Percentiles rank a stretch among this genome's conserved stretches.
Evolutionary conservation across 78 protist genomes (phyloP).

Genomic region (Capsaspora owczarzaki): DNA sequence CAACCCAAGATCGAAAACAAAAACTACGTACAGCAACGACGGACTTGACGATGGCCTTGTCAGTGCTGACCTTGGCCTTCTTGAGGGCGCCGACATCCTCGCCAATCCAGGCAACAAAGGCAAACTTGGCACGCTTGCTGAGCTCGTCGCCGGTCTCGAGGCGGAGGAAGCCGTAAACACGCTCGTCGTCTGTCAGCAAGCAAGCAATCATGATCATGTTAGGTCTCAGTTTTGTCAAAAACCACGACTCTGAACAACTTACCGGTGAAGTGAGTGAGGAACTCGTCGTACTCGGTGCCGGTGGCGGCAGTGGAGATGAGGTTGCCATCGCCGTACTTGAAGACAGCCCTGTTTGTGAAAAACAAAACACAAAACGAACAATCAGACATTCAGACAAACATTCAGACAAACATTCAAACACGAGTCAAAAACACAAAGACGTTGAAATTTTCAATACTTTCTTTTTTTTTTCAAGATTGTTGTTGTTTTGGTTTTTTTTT

Average conservation of each 20-base stretch:
- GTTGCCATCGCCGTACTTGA: constrained; percentile 16
- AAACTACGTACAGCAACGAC: constrained; percentile 12
- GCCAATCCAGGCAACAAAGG: constrained; percentile 34
- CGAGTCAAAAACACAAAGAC: not conserved
- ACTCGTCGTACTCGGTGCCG: constrained; percentile 34
- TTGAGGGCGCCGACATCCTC: constrained; percentile 23
- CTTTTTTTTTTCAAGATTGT: not conserved
- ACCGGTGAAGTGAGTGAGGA: constrained; percentile 1
- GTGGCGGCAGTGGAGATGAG: not conserved
- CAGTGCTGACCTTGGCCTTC: constrained; percentile 40
- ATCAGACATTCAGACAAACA: not conserved
- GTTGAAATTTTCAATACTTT: not conserved
- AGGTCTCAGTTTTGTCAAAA: not conserved
- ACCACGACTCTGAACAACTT: not conserved
- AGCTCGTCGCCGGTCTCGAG: constrained; percentile 40
- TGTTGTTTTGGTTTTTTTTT: too few species aligned
- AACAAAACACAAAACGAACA: not conserved
- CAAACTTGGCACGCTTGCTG: constrained; percentile 44
- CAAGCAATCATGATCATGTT: not conserved
- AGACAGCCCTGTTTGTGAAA: not conserved
- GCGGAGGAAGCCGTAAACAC: constrained; percentile 43
- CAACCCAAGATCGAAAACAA: too few species aligned
- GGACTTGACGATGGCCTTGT: constrained; percentile 27
- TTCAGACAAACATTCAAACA: not conserved
- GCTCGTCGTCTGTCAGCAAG: constrained; percentile 5